Base-by-base conservation (phyloP, 1,284 basidiomycete species). In the Exobasidium rhododendri region DNA sequence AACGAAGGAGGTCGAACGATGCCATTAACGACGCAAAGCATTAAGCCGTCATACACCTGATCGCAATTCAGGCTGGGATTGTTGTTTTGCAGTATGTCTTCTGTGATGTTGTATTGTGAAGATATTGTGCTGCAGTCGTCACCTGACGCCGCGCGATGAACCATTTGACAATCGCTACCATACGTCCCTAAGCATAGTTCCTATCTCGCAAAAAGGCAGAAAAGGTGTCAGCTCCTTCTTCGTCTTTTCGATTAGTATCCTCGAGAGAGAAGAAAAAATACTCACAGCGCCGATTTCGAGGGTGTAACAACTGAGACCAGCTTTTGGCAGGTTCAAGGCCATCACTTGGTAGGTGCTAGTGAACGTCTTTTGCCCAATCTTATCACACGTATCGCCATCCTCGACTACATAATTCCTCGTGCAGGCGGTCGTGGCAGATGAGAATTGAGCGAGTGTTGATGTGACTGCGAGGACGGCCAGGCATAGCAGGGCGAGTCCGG, bases 301-400 rank as follows among this genome's bases (percentile, higher is more conserved):
- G 77, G 89, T 88, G 69, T 78, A 71, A 82, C 89, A 90, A 2
- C 50, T 53, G 0, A 70, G 14, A 70, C 89, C 81, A 67, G 88
- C 84, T 60, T 74, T 69, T 57, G 66, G 73, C 0, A 81, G 59
- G 80, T 90, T 90, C 69, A 85, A 81, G 13, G 83, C 83, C 1
- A 86, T 84, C 53, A 90, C 85, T 80, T 90, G 88, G 81, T 87
- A 90, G 85, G 88, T 88, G 29, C 88, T 88, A 61, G 84, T 87
- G 56, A 85, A 83, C 49, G 88, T 77, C 20, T 84, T 83, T 40
- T 84, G 84, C 62, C 87, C 88, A 77, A 89, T 89, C 66, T 75
- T 74, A 81, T 89, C 87, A 73, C 88, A 90, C 58, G 82, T 84
- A 72, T 89, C 88, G 58, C 85, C 86, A 1, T 71, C 72, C 67